These are phyloP conservation scores for Phytophthora quininea DNA, from an alignment of 352 stramenopile species.

Conservation along the genomic window DNA sequence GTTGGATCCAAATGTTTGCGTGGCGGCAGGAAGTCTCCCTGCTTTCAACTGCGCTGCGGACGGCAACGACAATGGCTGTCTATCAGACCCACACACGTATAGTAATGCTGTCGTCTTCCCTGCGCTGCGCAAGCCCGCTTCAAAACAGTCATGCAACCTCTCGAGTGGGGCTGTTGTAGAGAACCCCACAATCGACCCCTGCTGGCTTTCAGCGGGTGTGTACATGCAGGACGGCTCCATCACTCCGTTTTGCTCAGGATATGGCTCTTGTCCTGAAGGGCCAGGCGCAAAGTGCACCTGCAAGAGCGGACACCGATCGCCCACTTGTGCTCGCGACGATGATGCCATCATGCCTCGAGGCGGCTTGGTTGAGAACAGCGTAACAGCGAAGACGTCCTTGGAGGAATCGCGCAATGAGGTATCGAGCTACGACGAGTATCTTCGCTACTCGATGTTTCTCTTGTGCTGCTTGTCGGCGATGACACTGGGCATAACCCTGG, in stretches of 20 bases:
- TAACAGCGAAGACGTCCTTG: conserved; percentile 3
- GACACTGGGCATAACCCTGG: conserved; percentile 18
- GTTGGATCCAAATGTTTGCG: conserved; percentile 41
- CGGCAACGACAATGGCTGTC: conserved; percentile 52
- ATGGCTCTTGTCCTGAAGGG: conserved; percentile 66
- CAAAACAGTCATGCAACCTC: conserved; percentile 23
- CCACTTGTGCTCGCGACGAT: conserved; percentile 52
- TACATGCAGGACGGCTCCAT: conserved; percentile 60
- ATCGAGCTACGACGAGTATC: conserved; percentile 11
- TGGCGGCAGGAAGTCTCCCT: conserved; percentile 43
- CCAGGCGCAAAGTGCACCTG: conserved; percentile 75
- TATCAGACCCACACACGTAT: conserved; percentile 45
- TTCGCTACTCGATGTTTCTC: conserved; percentile 31
- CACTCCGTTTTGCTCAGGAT: conserved; percentile 73
- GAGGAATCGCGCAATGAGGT: conserved; percentile 1
- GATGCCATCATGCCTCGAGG: conserved; percentile 39
- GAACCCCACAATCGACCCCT: conserved; percentile 70
- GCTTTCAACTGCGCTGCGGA: conserved; percentile 61
- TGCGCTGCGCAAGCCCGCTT: conserved; percentile 33
- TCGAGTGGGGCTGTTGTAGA: conserved; percentile 18
- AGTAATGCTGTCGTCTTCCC: conserved; percentile 51
- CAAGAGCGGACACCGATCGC: conserved; percentile 32
- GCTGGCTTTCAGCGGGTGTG: conserved; percentile 71
- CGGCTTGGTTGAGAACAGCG: conserved; percentile 7
- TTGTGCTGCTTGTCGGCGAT: conserved; percentile 33